These are phyloP conservation scores for Passiflora organensis DNA, from an alignment of 345 rosid species.

Conservation along the genomic window DNA sequence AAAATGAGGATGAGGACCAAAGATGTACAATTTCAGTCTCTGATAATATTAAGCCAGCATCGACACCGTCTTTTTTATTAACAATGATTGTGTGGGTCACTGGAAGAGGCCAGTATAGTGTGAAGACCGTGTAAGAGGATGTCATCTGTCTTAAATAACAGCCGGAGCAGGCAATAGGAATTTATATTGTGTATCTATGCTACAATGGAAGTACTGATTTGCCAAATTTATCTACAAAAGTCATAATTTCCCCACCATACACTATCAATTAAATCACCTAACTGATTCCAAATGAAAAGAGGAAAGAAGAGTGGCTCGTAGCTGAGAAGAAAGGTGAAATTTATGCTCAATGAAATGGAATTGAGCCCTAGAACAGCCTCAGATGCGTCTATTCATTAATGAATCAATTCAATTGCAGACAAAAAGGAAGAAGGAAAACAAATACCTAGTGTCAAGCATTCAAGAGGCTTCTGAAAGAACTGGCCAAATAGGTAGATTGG, in stretches of 20 bases:
- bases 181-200: background rate
- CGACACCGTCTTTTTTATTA: too few species aligned
- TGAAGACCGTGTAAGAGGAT: too few species aligned
- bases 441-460: constrained; percentile 84
- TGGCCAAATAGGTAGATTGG: constrained; percentile 93
- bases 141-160: too few species aligned
- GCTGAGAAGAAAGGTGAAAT: too few species aligned
- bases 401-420: too few species aligned
- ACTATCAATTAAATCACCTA: constrained; percentile 1
- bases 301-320: background rate
- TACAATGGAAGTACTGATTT: background rate
- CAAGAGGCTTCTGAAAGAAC: constrained; percentile 84
- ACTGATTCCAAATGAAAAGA: background rate
- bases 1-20: background rate
- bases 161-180: background rate
- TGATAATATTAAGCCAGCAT: too few species aligned
- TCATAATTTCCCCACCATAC: background rate
- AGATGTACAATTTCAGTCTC: background rate
- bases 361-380: too few species aligned
- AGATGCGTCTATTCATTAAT: too few species aligned
- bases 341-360: too few species aligned
- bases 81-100: too few species aligned
- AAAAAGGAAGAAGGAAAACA: constrained; percentile 5
- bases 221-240: too few species aligned
- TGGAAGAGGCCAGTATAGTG: too few species aligned